These are phyloP conservation scores for Oemleria cerasiformis DNA, from an alignment of 306 rosid species.

Conservation along the genomic window DNA sequence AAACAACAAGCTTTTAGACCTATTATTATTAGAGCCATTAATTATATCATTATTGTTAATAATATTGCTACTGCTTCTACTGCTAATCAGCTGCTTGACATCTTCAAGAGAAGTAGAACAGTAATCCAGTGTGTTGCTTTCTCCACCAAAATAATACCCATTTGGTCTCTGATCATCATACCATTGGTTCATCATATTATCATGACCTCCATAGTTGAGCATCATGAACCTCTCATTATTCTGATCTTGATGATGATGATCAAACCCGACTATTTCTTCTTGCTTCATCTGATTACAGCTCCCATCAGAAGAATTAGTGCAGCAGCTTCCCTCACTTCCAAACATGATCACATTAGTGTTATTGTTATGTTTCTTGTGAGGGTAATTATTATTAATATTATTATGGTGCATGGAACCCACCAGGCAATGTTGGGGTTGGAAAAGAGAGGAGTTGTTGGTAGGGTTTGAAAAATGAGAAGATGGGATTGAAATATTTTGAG, in stretches of 20 bases:
- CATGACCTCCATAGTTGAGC: conserved; percentile 26
- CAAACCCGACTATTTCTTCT: conserved; percentile 31
- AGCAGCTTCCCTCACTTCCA: conserved; percentile 74
- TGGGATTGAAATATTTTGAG: conserved; percentile 15
- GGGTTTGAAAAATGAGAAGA: conserved; percentile 24
- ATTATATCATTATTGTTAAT: conserved; percentile 6
- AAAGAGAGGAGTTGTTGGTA: conserved; percentile 24
- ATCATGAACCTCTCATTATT: conserved; percentile 26
- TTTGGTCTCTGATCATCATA: conserved; percentile 21
- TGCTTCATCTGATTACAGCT: conserved; percentile 56
- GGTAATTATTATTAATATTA: not conserved
- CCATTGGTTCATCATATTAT: conserved; percentile 31
- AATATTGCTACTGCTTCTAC: conserved; percentile 17
- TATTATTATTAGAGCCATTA: not conserved
- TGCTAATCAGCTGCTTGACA: conserved; percentile 49
- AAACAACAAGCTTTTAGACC: conserved; percentile 20
- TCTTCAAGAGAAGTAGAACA: conserved; percentile 34
- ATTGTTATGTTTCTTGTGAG: conserved; percentile 24
- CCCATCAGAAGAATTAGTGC: conserved; percentile 68
- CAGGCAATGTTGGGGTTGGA: conserved; percentile 44
- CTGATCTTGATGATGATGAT: conserved; percentile 29
- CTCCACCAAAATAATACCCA: conserved; percentile 25
- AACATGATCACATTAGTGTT: conserved; percentile 39
- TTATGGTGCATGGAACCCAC: conserved; percentile 33
- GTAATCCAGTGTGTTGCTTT: conserved; percentile 40